Conservation (phyloP, 2,329 filamentous ascomycete genomes). For the Neofusicoccum sp. region DNA sequence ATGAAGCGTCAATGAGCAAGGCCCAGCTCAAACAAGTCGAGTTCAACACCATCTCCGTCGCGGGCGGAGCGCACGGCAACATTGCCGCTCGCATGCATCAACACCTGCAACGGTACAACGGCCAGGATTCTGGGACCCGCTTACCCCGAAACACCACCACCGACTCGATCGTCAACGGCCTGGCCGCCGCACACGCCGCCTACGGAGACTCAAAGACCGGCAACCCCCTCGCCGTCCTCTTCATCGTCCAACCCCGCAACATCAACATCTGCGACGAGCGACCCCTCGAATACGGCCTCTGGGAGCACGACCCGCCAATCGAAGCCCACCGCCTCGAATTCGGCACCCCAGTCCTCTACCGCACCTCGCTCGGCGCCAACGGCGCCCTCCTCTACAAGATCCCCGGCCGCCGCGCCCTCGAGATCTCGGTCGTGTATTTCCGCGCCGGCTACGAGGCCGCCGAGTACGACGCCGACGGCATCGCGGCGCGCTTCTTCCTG, state of each 20-base stretch:
- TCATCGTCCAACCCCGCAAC: conserved; percentile 82
- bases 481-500: conserved; percentile 75
- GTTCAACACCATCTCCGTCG: conserved; percentile 98
- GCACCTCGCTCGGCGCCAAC: conserved; percentile 40
- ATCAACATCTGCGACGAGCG: conserved; percentile 94
- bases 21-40: conserved; percentile 79
- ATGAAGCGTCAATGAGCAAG: conserved; percentile 34
- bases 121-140: conserved; percentile 44
- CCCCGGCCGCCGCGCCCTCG: conserved; percentile 67
- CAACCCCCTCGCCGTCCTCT: conserved; percentile 69
- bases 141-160: conserved; percentile 74
- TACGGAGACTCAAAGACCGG: conserved; percentile 65
- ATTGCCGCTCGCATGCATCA: conserved; percentile 75
- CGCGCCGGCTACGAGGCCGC: conserved; percentile 82
- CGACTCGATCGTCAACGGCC: conserved; percentile 69
- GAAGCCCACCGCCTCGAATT: conserved; percentile 80
- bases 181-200: conserved; percentile 71
- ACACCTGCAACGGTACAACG: conserved; percentile 51
- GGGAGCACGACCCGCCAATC: conserved; percentile 53
- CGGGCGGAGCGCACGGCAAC: conserved; percentile 84
- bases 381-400: conserved; percentile 79
- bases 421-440: conserved; percentile 88
- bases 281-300: conserved; percentile 77
- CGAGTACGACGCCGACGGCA: conserved; percentile 70
- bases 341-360: conserved; percentile 58